Evolutionary conservation across 768 basidiomycete genomes (phyloP).

Genomic region (Calocybe gangraenosa): DNA sequence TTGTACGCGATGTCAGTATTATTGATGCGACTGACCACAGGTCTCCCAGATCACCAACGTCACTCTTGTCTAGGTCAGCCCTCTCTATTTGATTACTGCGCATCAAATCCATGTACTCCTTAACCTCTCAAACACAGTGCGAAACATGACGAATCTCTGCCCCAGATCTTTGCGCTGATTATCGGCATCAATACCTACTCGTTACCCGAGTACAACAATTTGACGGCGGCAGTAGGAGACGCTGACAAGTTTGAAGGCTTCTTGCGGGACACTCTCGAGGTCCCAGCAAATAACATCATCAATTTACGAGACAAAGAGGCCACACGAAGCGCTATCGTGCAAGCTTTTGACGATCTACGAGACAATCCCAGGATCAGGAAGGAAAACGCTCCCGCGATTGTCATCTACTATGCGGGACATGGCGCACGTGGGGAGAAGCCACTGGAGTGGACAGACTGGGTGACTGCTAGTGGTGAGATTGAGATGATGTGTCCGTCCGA

Average conservation of each 20-base stretch:
- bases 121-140: background rate
- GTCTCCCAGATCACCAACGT: conserved; percentile 2
- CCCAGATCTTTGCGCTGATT: conserved; percentile 21
- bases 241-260: conserved; percentile 34
- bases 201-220: conserved; percentile 10
- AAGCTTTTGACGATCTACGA: conserved; percentile 22
- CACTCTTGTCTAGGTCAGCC: background rate
- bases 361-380: conserved; percentile 17
- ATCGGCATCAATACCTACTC: conserved; percentile 13
- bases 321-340: conserved; percentile 30
- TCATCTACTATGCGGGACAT: conserved; percentile 44
- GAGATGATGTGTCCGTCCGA: conserved; percentile 33
- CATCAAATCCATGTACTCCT: background rate
- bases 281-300: conserved; percentile 29
- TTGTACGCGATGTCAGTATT: too few species aligned
- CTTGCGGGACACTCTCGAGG: conserved; percentile 23
- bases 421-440: conserved; percentile 33
- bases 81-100: background rate
- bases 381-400: conserved; percentile 28
- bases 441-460: conserved; percentile 21
- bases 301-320: conserved; percentile 34
- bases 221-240: conserved; percentile 34
- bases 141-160: background rate
- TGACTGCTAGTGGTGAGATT: conserved; percentile 24
- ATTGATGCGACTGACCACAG: background rate